Percentiles rank a stretch among this genome's conserved stretches.
These are phyloP conservation scores for Gossypium raimondii DNA, from an alignment of 345 rosid species.

Conservation along the genomic window DNA sequence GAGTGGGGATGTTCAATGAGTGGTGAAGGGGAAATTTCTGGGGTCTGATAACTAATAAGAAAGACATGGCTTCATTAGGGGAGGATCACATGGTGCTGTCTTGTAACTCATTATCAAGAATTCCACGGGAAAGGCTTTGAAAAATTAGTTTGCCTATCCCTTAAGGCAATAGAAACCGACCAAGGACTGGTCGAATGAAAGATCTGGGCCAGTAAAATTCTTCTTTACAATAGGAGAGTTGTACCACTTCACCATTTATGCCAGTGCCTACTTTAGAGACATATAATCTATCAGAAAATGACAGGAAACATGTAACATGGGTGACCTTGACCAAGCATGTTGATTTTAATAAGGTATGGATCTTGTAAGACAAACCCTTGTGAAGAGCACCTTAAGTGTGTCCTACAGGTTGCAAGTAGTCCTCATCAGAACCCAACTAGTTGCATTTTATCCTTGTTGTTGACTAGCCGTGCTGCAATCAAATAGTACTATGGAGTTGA, in stretches of 20 bases:
- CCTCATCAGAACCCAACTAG: not conserved
- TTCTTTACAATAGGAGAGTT: not conserved
- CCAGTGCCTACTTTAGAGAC: not conserved
- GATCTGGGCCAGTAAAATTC: not conserved
- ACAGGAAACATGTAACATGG: slow-evolving; percentile 8
- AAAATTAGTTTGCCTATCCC: not conserved
- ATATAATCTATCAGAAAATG: not conserved
- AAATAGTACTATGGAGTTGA: not conserved
- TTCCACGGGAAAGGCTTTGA: not conserved
- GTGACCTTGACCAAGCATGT: not conserved
- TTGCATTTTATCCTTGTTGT: not conserved
- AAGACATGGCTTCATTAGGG: not conserved
- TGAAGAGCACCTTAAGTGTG: slow-evolving; percentile 10
- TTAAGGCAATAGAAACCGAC: not conserved
- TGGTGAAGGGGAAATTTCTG: not conserved
- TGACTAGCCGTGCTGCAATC: not conserved
- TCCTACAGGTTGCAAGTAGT: not conserved
- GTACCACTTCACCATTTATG: not conserved
- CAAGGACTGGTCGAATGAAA: not conserved
- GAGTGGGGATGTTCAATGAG: not conserved
- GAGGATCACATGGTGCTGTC: slow-evolving; percentile 7
- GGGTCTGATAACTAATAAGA: not conserved
- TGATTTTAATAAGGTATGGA: not conserved
- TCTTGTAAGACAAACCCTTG: slow-evolving; percentile 2
- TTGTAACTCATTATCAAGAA: not conserved